Percentiles rank a stretch among this genome's conserved stretches.
Conservation (phyloP, 176 grass and related monocot genomes). For the Pontederia paniculata region DNA sequence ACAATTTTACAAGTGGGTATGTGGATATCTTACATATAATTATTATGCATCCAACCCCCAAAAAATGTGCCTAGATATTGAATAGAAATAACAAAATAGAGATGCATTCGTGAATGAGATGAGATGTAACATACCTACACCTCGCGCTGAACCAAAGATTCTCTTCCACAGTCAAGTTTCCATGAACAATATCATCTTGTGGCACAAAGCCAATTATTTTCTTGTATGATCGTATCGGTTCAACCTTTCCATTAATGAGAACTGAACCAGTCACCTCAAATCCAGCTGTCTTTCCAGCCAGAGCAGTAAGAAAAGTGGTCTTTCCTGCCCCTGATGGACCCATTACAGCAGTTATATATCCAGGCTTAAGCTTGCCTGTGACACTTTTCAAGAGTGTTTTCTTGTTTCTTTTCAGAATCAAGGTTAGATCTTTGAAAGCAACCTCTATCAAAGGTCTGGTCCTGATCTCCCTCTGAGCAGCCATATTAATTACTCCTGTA, state of each 20-base stretch:
- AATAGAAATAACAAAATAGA: slow-evolving; percentile 5
- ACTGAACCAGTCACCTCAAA: slow-evolving; percentile 44
- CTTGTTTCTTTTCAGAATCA: slow-evolving; percentile 48
- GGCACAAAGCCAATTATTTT: slow-evolving; percentile 62
- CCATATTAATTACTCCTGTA: slow-evolving; percentile 27
- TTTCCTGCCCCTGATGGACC: slow-evolving; percentile 66
- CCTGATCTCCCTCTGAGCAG: slow-evolving; percentile 21
- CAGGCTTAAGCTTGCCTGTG: slow-evolving; percentile 56
- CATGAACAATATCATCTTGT: slow-evolving; percentile 75
- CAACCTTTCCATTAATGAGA: slow-evolving; percentile 51
- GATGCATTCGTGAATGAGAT: slow-evolving; percentile 7
- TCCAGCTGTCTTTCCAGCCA: slow-evolving; percentile 48
- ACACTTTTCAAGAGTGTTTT: slow-evolving; percentile 33
- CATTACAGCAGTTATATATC: slow-evolving; percentile 51
- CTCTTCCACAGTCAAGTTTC: slow-evolving; percentile 67
- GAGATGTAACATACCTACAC: slow-evolving; percentile 30
- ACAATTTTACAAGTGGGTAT: no score
- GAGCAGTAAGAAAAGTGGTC: slow-evolving; percentile 63
- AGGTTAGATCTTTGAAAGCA: slow-evolving; percentile 43
- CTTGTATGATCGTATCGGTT: slow-evolving; percentile 43
- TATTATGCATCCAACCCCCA: no score
- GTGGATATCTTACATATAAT: no score
- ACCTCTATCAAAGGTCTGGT: slow-evolving; percentile 50
- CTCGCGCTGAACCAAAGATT: slow-evolving; percentile 64
- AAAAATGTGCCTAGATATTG: no score